A percentile compares a stretch with the other conserved stretches of the same genome.
Conservation (phyloP, 352 stramenopile genomes). For the Phytophthora citricola region DNA sequence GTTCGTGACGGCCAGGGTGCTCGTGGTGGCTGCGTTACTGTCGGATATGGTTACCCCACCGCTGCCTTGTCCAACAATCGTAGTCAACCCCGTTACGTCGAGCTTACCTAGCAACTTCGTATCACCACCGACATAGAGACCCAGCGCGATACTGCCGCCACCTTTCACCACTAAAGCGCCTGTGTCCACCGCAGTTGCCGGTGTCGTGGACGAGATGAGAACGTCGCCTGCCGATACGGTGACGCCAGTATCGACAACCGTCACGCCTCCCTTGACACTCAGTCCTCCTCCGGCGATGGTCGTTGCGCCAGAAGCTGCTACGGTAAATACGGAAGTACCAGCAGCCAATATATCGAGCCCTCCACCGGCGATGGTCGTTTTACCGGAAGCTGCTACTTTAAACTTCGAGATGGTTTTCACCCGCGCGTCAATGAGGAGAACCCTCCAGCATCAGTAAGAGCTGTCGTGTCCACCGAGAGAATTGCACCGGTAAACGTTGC, state of each 20-base stretch:
- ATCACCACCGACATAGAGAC: constrained; percentile 21
- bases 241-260: constrained; percentile 29
- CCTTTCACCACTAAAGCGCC: constrained; percentile 52
- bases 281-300: constrained; percentile 34
- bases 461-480: constrained; percentile 33
- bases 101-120: too few relatives aligned
- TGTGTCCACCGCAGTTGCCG: constrained; percentile 1
- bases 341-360: too few relatives aligned
- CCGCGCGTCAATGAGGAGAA: too few relatives aligned
- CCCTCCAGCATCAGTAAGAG: constrained; percentile 7
- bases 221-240: constrained; percentile 29
- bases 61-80: too few relatives aligned
- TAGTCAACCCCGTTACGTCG: too few relatives aligned
- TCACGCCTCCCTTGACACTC: constrained; percentile 33
- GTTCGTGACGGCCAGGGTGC: too few relatives aligned
- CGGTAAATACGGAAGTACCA: too few relatives aligned
- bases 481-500: constrained; percentile 4
- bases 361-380: too few relatives aligned
- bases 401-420: background rate
- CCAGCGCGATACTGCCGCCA: constrained; percentile 39
- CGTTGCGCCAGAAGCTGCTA: constrained; percentile 15
- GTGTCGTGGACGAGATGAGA: constrained; percentile 30
- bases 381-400: background rate
- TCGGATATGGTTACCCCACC: too few relatives aligned
- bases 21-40: too few relatives aligned